Evolutionary conservation across 768 basidiomycete genomes (phyloP).

Genomic region (Leucosporidium creatinivorum): DNA sequence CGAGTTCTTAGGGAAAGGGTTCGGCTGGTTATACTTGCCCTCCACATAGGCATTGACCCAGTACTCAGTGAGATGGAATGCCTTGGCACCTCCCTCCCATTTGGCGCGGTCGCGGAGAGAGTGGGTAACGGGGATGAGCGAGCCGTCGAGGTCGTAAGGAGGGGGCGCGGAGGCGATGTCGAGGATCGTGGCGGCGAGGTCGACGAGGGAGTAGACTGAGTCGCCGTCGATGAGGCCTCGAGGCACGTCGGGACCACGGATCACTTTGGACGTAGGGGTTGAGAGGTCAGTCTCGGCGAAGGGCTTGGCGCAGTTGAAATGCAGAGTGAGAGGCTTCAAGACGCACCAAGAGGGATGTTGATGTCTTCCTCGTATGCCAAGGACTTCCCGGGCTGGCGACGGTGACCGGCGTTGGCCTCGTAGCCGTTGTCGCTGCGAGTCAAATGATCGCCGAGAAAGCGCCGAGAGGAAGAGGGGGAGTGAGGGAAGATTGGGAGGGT

Average conservation of each 20-base stretch:
- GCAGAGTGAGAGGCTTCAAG: too few relatives aligned
- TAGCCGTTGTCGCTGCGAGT: constrained; percentile 32
- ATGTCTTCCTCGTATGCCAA: constrained; percentile 34
- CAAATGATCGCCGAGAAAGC: too few relatives aligned
- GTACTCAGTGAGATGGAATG: constrained; percentile 1
- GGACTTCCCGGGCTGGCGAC: constrained; percentile 33
- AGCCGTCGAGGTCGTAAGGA: constrained; percentile 26
- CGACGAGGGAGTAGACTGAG: constrained; percentile 27
- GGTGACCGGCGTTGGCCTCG: constrained; percentile 21
- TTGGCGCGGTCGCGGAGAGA: too few relatives aligned
- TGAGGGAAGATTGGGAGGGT: too few relatives aligned
- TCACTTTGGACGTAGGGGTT: not conserved
- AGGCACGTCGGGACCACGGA: constrained; percentile 26
- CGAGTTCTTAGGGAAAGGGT: constrained; percentile 5
- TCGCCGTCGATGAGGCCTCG: constrained; percentile 8
- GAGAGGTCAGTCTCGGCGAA: too few relatives aligned
- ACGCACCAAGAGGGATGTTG: constrained; percentile 14
- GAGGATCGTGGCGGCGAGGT: constrained; percentile 29
- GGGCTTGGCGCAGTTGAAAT: too few relatives aligned
- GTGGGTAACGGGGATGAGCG: constrained; percentile 8
- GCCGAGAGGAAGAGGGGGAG: too few relatives aligned
- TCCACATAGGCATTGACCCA: constrained; percentile 10
- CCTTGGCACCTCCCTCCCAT: not conserved
- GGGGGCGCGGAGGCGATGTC: constrained; percentile 26
- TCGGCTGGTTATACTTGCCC: constrained; percentile 4